Evolutionary conservation across 768 basidiomycete species (phyloP), one percentile per base, ranked within the genome.

Genomic region (Mycena latifolia): DNA sequence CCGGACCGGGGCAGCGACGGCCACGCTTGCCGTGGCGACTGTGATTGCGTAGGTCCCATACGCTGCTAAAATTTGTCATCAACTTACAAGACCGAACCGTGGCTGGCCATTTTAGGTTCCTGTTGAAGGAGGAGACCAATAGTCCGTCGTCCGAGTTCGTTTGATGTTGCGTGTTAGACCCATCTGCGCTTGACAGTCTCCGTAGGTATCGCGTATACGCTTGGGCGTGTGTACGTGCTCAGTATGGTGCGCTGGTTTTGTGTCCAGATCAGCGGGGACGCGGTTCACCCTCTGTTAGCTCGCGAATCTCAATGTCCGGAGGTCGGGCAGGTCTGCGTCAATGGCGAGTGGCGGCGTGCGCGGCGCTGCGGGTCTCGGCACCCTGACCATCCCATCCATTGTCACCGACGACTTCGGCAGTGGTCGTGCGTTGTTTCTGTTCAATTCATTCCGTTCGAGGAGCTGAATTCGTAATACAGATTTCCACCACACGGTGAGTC

Each of bases 241-340:
- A 62, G 52, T 55, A 54, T 62, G 61, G 61, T 62, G 43, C 51
- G 52, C 22, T 55, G 29, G 39, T 53, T 20, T 14, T 43, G 33
- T 52, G 57, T 43, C 48, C 28, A 39, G 59, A 33, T 31, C 39
- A 24, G 48, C 39, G 28, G 20, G 50, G 15, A 51, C 50, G 28
- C 24, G 9, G 39, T n/a, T n/a, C 27, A 61, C 27, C 37, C 28
- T 43, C 51, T 37, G n/a, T 41, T 53, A 62, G 61, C 61, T 62
- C 61, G 61, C 43, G 4, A 62, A 62, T 47, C 61, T 62, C 61
- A 62, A 62, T 45, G 52, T 62, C 53, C 53, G 61, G 61, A 54
- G 52, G 53, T 54, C 61, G 24, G 43, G 33, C 56, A 58, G 45
- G 11, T 35, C 56, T 37, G 43, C 43, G 56, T 48, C 56, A 29